Conservation (phyloP, 2,329 filamentous ascomycete species). For the Penicillium sp. region DNA sequence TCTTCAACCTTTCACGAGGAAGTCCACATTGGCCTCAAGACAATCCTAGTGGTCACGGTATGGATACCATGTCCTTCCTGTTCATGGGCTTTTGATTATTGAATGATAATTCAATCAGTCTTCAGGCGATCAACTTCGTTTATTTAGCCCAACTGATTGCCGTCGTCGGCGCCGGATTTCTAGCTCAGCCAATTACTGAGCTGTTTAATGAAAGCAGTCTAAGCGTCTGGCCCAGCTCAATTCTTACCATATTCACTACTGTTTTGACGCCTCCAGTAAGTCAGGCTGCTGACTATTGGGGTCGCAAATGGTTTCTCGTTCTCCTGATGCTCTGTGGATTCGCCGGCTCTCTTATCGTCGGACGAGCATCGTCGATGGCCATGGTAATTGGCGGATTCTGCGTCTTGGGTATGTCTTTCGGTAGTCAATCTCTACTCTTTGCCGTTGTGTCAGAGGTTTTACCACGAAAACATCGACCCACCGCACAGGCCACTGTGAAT, state of each 20-base stretch:
- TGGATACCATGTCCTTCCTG: neutral
- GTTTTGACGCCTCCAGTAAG: neutral
- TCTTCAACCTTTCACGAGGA: neutral
- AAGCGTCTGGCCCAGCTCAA: neutral
- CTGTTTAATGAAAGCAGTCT: neutral
- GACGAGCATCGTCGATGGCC: neutral
- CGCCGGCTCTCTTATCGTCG: neutral
- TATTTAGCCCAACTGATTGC: neutral
- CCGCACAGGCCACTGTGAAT: neutral
- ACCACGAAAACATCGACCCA: neutral
- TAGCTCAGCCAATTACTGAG: neutral
- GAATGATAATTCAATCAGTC: neutral
- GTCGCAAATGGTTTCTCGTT: neutral
- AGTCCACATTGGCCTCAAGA: neutral
- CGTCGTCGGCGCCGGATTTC: neutral
- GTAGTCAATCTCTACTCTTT: neutral
- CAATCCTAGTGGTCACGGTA: neutral
- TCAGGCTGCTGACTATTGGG: neutral
- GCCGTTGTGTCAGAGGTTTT: neutral
- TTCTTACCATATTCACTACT: neutral
- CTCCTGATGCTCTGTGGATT: neutral
- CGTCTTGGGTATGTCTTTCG: neutral
- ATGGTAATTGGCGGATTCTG: neutral
- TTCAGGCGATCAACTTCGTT: neutral
- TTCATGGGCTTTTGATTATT: neutral